Percentiles rank a stretch among this genome's conserved stretches.
These are phyloP conservation scores for Edaphochlamys debaryana DNA, from an alignment of 139 green algal species.

Conservation along the genomic window DNA sequence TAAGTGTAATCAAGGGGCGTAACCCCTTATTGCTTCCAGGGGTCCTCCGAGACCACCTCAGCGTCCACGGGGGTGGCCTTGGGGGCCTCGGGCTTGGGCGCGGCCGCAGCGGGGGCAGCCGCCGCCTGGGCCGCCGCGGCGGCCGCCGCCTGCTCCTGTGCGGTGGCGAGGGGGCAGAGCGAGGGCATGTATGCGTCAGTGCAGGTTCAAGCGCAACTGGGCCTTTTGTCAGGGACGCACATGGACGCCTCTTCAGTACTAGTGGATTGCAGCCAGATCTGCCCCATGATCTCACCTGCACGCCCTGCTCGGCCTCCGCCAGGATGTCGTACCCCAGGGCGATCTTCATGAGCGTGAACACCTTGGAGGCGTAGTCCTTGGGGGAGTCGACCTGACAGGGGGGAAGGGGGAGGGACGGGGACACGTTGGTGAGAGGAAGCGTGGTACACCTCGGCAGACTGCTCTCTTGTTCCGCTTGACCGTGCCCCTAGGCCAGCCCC, in stretches of 20 bases:
- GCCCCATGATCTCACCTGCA: no score
- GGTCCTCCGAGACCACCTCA: slow-evolving; percentile 35
- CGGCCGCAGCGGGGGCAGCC: neutral
- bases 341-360: slow-evolving; percentile 67
- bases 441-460: no score
- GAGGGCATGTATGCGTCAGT: no score
- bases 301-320: neutral
- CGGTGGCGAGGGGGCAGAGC: no score
- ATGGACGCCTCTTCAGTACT: no score
- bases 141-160: no score
- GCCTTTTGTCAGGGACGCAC: no score
- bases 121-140: neutral
- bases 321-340: slow-evolving; percentile 53
- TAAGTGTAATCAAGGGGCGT: no score
- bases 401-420: slow-evolving; percentile 21
- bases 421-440: neutral
- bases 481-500: no score
- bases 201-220: no score
- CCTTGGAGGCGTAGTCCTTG: slow-evolving; percentile 79
- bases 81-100: neutral
- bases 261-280: no score
- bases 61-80: slow-evolving; percentile 26
- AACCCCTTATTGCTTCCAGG: slow-evolving; percentile 27
- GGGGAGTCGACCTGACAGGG: slow-evolving; percentile 74
- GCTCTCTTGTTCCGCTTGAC: neutral